Conservation (phyloP, 129 eudicot genomes). For the Helianthus tuberosus region DNA sequence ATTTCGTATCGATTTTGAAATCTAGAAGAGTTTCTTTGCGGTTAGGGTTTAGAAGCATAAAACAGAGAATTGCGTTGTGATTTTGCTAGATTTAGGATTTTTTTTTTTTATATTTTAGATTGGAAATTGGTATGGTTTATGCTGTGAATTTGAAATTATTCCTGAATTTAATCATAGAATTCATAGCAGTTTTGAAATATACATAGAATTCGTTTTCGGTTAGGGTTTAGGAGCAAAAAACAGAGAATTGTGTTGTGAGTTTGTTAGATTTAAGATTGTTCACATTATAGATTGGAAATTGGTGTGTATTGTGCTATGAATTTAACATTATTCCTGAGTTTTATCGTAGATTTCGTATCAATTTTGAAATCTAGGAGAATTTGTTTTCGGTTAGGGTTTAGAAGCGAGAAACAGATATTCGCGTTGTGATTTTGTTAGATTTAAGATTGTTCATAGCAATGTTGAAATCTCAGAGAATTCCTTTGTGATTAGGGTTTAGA, state of each 20-base stretch:
- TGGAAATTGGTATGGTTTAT: conserved; percentile 13
- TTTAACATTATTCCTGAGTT: background rate
- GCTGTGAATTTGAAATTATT: background rate
- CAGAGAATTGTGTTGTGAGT: no score
- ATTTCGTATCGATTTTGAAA: background rate
- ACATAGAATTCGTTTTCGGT: background rate
- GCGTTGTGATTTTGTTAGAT: conserved; percentile 18
- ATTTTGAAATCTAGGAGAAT: background rate
- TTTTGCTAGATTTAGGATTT: conserved; percentile 18
- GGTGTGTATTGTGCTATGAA: background rate
- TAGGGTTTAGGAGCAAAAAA: no score
- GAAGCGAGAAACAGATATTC: background rate
- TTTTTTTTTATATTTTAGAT: background rate
- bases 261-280: conserved; percentile 14
- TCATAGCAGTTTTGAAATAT: background rate
- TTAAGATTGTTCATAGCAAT: conserved; percentile 8
- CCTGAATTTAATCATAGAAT: conserved; percentile 1
- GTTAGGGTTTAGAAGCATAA: conserved; percentile 13
- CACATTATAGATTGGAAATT: background rate
- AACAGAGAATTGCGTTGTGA: background rate
- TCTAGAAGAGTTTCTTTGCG: background rate
- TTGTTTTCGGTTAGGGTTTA: background rate
- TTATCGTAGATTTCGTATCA: background rate
- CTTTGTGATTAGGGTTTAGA: no score
- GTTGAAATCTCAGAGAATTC: background rate